Base-by-base conservation (phyloP, 75 land plant genomes). In the Pinus taeda region DNA sequence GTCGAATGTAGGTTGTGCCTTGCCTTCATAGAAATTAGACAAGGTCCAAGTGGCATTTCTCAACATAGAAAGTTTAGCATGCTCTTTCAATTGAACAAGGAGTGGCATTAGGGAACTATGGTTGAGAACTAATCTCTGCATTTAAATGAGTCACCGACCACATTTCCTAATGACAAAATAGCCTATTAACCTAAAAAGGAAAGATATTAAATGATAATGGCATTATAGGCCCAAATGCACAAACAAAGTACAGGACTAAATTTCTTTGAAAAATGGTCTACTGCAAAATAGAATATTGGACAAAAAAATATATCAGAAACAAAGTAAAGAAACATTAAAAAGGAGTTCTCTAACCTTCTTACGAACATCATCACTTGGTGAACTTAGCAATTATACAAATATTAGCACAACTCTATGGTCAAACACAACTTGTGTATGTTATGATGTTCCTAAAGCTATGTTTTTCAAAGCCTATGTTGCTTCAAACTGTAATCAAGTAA, bases 21-120 rank as follows among this genome's bases (percentile, higher is more conserved):
- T 94, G 80, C 97, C 97, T 64, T 95, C 76, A 71, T 95, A 94
- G 59, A 94, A 94, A 57, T 94, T 94, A 17, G 95, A 92, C 17
- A 94, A 77, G 24, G 97, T 90, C 97, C 97, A 94, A 24, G 97
- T 92, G 15, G 95, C 97, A 88, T 94, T 94, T 63, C 97, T 79
- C 59, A 94, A 75, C 97, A 94, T 94, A 37, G 93, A 92, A 63
- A 94, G 80, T 65, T 94, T 94, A 4, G 95, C 82, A 64, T 76
- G 88, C 29, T 92, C 93, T 85, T 83, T 92, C 71, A 94, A 66
- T 73, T 90, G 97, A 36, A 85, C 85, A 6, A 92, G 78, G 71
- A 94, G 79, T 45, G 97, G 97, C 81, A 83, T 63, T 57, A 94
- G 80, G 4, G 97, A 95, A 76, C 94, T 92, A 76, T 79, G 75